These are phyloP conservation scores for Penicillium tannophilum DNA, from an alignment of 495 filamentous ascomycete species.

Conservation along the genomic window DNA sequence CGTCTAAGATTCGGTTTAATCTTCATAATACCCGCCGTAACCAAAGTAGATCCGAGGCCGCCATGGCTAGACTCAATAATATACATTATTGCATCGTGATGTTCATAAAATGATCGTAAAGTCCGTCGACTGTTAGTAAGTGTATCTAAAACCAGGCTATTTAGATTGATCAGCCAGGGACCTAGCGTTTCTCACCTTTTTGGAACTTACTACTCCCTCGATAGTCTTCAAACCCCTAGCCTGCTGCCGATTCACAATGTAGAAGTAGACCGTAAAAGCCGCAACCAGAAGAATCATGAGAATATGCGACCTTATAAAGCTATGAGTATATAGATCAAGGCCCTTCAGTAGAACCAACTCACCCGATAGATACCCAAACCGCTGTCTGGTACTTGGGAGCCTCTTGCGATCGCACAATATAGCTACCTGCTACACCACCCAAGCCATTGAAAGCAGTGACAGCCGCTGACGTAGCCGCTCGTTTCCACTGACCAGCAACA, in stretches of 20 bases:
- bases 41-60: no score
- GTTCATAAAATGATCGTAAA: not conserved
- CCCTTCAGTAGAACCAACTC: conserved; percentile 11
- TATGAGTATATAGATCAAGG: not conserved
- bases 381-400: conserved; percentile 71
- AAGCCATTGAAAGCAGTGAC: conserved; percentile 73
- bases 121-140: conserved; percentile 35
- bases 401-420: conserved; percentile 67
- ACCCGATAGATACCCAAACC: conserved; percentile 72
- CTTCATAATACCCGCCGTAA: no score
- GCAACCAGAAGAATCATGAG: conserved; percentile 64
- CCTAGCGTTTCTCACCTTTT: not conserved
- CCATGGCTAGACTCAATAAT: not conserved
- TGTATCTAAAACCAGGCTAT: conserved; percentile 52
- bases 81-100: not conserved
- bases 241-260: conserved; percentile 57
- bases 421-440: conserved; percentile 76
- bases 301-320: conserved; percentile 56
- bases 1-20: not conserved
- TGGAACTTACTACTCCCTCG: conserved; percentile 52
- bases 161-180: not conserved
- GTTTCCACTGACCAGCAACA: conserved; percentile 75
- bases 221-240: conserved; percentile 48
- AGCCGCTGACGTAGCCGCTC: conserved; percentile 68
- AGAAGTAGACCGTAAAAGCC: conserved; percentile 64